Conservation (phyloP, 1,284 basidiomycete genomes). For the Moniliophthora roreri region DNA sequence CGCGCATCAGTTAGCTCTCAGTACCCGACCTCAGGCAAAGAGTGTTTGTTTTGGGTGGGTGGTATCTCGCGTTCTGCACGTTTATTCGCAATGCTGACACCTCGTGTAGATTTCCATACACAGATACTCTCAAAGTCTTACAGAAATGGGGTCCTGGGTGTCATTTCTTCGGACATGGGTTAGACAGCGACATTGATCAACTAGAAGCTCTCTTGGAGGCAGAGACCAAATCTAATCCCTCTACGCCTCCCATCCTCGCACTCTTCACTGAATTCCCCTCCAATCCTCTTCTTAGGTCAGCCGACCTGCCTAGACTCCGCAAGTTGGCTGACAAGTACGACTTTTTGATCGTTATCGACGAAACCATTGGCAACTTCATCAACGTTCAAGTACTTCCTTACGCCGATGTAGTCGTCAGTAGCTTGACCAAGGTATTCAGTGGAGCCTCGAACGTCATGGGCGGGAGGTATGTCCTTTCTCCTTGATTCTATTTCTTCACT, state of each 20-base stretch:
- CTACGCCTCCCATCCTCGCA: slow-evolving; percentile 54
- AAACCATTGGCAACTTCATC: slow-evolving; percentile 95
- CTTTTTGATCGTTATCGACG: slow-evolving; percentile 91
- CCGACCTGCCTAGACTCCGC: slow-evolving; percentile 80
- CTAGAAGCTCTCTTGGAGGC: slow-evolving; percentile 65
- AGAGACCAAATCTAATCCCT: slow-evolving; percentile 40
- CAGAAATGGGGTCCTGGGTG: slow-evolving; percentile 98
- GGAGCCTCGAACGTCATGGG: slow-evolving; percentile 98
- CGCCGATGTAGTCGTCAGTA: slow-evolving; percentile 93
- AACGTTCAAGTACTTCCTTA: slow-evolving; percentile 92
- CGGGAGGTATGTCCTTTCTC: slow-evolving; percentile 67
- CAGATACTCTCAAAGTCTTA: slow-evolving; percentile 95
- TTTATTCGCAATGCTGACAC: slow-evolving; percentile 5
- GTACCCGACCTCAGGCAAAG: slow-evolving; percentile 60
- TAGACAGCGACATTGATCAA: slow-evolving; percentile 73
- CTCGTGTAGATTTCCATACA: slow-evolving; percentile 86
- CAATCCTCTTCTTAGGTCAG: slow-evolving; percentile 88
- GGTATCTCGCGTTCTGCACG: neutral
- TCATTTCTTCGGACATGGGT: slow-evolving; percentile 86
- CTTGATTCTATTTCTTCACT: slow-evolving; percentile 4
- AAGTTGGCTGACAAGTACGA: slow-evolving; percentile 85
- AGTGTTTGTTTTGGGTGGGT: slow-evolving; percentile 90
- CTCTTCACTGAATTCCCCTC: slow-evolving; percentile 92
- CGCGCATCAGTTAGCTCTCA: slow-evolving; percentile 76
- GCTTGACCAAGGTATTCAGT: slow-evolving; percentile 94